A percentile compares a stretch with the other conserved stretches of the same genome.
Conservation (phyloP, 2,329 filamentous ascomycete genomes). For the Stemphylium beticola region DNA sequence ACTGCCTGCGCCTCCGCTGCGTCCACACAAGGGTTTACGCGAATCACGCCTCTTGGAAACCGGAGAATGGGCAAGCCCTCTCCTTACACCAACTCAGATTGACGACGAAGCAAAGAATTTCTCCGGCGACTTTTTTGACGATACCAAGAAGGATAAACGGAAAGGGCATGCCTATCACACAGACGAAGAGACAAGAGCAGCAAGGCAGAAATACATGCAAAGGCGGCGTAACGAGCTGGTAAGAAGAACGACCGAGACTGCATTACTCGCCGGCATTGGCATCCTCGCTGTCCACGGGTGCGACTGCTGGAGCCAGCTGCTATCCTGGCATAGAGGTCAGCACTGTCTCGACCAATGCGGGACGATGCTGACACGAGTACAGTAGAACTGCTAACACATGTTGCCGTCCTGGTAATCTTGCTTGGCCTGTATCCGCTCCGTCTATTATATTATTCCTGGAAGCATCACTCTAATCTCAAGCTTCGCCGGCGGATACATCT, state of each 20-base stretch:
- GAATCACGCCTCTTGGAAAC: constrained; percentile 52
- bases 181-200: constrained; percentile 47
- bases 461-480: constrained; percentile 34
- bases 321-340: constrained; percentile 52
- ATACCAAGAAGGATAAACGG: constrained; percentile 22
- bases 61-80: constrained; percentile 46
- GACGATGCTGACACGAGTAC: constrained; percentile 21
- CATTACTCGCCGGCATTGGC: constrained; percentile 60
- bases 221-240: constrained; percentile 89
- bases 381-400: constrained; percentile 52
- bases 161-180: constrained; percentile 29
- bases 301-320: constrained; percentile 40
- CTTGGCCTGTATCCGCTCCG: constrained; percentile 49
- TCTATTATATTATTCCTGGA: constrained; percentile 42
- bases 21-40: constrained; percentile 78
- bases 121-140: constrained; percentile 47
- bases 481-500: constrained; percentile 62
- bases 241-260: constrained; percentile 65
- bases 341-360: not conserved
- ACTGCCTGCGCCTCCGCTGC: constrained; percentile 76
- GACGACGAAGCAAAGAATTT: constrained; percentile 54
- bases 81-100: constrained; percentile 56
- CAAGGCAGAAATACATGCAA: constrained; percentile 74
- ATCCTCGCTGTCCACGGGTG: constrained; percentile 53
- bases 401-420: constrained; percentile 38